phyloP scores from a whole-genome alignment of 2,329 filamentous ascomycete genomes.

The Ilyonectria sp. region DNA sequence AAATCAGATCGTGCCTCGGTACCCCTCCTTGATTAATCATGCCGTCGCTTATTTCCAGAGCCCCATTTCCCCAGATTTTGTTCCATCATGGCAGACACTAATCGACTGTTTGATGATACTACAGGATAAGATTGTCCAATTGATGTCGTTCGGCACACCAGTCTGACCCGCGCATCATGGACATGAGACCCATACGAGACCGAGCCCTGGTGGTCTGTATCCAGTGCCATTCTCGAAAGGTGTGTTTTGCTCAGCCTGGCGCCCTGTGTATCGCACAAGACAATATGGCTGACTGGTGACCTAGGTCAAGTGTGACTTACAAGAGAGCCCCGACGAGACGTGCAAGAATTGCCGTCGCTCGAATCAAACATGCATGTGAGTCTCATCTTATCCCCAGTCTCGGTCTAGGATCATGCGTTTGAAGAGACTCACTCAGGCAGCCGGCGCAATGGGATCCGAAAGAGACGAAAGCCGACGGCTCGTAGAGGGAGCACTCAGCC shows the following conservation, averaged over 20 bases:
- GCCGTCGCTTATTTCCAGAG: too few relatives aligned
- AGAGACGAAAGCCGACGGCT: constrained; percentile 1
- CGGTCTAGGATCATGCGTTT: not conserved
- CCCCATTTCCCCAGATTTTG: too few relatives aligned
- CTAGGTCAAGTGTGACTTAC: constrained; percentile 29
- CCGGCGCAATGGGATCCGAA: constrained; percentile 23
- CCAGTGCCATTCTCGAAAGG: constrained; percentile 23
- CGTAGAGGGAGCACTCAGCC: too few relatives aligned
- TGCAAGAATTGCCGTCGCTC: constrained; percentile 23
- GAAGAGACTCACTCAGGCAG: not conserved
- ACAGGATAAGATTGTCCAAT: too few relatives aligned
- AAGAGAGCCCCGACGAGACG: constrained; percentile 10
- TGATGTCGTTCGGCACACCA: too few relatives aligned
- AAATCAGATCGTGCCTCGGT: too few relatives aligned
- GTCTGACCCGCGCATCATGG: not conserved
- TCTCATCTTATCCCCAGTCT: not conserved
- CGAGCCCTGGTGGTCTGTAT: constrained; percentile 24
- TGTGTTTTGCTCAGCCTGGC: not conserved
- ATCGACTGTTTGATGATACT: too few relatives aligned
- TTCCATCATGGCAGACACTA: too few relatives aligned
- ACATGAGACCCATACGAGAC: constrained; percentile 11
- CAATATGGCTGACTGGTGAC: not conserved
- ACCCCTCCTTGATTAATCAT: too few relatives aligned
- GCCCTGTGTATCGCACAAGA: not conserved
- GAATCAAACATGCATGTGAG: constrained; percentile 22